Percentiles rank a stretch among this genome's conserved stretches.
Evolutionary conservation across 2,329 filamentous ascomycete species (phyloP).

Genomic region (Phoma sp.): DNA sequence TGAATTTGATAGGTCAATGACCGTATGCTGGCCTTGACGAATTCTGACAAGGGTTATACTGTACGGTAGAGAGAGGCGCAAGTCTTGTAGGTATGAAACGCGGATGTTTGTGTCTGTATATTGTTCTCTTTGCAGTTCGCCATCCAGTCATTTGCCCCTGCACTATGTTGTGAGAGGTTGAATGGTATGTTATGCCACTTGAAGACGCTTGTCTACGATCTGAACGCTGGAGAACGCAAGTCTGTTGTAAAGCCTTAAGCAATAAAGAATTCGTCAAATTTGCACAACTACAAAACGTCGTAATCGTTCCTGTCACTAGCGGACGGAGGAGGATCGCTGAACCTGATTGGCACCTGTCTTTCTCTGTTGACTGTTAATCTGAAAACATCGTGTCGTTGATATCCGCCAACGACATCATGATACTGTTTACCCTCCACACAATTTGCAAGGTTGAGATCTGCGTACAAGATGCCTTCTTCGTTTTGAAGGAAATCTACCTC

Average conservation of each 20-base stretch:
- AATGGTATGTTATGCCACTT: conserved; percentile 36
- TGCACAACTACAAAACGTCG: neutral
- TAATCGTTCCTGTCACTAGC: neutral
- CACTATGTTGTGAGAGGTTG: conserved; percentile 19
- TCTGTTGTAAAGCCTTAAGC: neutral
- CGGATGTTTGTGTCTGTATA: neutral
- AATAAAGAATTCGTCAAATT: neutral
- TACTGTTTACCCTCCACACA: conserved; percentile 65
- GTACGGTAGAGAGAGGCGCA: too few species aligned
- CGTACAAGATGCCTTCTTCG: conserved; percentile 59
- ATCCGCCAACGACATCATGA: conserved; percentile 63
- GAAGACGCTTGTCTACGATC: conserved; percentile 39
- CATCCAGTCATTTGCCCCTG: conserved; percentile 18
- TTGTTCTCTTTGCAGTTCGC: conserved; percentile 35
- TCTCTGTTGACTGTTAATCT: conserved; percentile 56
- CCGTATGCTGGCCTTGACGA: too few species aligned
- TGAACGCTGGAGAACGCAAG: conserved; percentile 1
- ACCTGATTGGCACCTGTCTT: conserved; percentile 42
- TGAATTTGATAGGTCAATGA: too few species aligned
- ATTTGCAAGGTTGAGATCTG: conserved; percentile 57
- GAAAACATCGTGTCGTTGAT: conserved; percentile 63
- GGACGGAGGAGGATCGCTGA: conserved; percentile 1
- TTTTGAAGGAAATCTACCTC: conserved; percentile 51
- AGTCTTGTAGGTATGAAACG: too few species aligned
- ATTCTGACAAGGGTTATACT: too few species aligned